Base-by-base conservation (phyloP, 176 grass and related monocot genomes). In the Cymbopogon citratus region DNA sequence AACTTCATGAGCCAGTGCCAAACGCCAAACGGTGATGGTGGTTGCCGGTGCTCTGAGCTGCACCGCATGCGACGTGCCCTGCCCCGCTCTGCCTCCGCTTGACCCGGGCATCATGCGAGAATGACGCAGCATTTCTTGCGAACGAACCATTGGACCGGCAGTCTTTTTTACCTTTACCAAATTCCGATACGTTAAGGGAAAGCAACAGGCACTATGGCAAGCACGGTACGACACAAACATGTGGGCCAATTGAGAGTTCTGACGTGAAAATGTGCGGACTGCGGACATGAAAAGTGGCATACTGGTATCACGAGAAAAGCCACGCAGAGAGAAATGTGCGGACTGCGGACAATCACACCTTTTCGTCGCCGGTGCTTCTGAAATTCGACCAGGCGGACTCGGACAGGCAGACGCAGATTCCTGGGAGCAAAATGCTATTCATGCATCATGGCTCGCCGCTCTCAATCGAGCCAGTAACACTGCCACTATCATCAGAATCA, bases 181-280 rank as follows among this genome's bases (percentile, higher is more conserved):
- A 59, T 67, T 63, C 63, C 81, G 14, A 65, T 57, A 81, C 82
- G 71, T 81, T 44, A 63, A 77, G 52, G 65, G 36, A 65, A 85
- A 77, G 57, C 34, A 81, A 81, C 70, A 24, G 4, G 4, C 45
- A 68, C 48, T 38, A 39, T 46, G 63, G 63, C 63, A 36, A 7
- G 65, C 34, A 23, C 68, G n/a, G 65, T 19, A 19, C 65, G 3
- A 62, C 36, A 43, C 24, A 56, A 16, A 9, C 73, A 68, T 29
- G 15, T 51, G 60, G 59, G 59, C 12, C 18, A 54, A 7, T 36
- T 26, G 57, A 16, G 26, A 12, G 40, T 33, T 12, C 16, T 12
- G 76, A 33, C 15, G 75, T 43, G 5, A 13, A 26, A 64, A n/a
- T n/a, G n/a, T n/a, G n/a, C 16, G 19, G n/a, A n/a, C n/a, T 56